A percentile compares a stretch with the other conserved stretches of the same genome.
Conservation (phyloP, 1,284 basidiomycete genomes). For the Boletus sp. region DNA sequence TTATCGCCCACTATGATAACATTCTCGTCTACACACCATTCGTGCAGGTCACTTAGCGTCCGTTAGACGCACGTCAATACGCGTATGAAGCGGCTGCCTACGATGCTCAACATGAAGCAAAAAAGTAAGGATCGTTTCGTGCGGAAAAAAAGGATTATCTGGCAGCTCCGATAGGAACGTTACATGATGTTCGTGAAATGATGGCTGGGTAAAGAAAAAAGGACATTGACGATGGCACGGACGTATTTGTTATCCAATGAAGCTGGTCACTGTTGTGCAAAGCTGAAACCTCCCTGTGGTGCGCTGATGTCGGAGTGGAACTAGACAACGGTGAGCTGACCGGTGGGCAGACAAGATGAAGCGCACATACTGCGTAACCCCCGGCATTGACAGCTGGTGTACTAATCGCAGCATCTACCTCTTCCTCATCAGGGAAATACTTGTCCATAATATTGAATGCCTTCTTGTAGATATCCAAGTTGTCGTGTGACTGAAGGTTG, state of each 20-base stretch:
- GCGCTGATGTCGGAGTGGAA: slow-evolving; percentile 79
- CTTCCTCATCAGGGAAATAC: slow-evolving; percentile 87
- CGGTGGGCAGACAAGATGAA: slow-evolving; percentile 4
- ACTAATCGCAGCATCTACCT: slow-evolving; percentile 74
- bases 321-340: slow-evolving; percentile 36
- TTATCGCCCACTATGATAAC: slow-evolving; percentile 20
- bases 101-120: slow-evolving; percentile 24
- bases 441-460: slow-evolving; percentile 99
- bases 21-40: slow-evolving; percentile 18
- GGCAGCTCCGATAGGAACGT: slow-evolving; percentile 8
- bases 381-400: slow-evolving; percentile 86
- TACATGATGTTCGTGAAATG: slow-evolving; percentile 26
- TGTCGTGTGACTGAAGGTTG: slow-evolving; percentile 99
- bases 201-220: slow-evolving; percentile 12
- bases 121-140: slow-evolving; percentile 13
- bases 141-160: slow-evolving; percentile 14
- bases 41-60: slow-evolving; percentile 26
- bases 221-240: background rate
- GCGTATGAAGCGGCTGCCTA: slow-evolving; percentile 18
- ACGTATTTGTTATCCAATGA: slow-evolving; percentile 9
- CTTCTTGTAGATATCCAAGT: slow-evolving; percentile 99
- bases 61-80: slow-evolving; percentile 33
- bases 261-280: slow-evolving; percentile 50
- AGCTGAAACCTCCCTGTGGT: slow-evolving; percentile 93
- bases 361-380: slow-evolving; percentile 77